Base-by-base conservation (phyloP, 2,329 filamentous ascomycete species). In the Thielaviopsis musarum region DNA sequence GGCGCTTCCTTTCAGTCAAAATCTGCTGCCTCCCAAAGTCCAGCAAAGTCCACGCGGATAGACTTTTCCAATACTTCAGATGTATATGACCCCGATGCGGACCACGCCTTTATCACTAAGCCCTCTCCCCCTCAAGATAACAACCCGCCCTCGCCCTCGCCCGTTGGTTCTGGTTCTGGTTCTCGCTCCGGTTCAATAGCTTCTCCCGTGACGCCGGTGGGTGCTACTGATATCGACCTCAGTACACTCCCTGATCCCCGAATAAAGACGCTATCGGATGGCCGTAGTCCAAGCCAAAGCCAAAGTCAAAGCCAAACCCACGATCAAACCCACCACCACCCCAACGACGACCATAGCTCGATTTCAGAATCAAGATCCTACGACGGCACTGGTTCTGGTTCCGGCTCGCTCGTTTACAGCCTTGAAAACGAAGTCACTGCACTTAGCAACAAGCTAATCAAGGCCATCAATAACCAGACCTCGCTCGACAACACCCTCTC, bases 401-500 rank as follows among this genome's bases (percentile, higher is more conserved):
- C 45, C 17, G 45, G n/a, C 17, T 49, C 45, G n/a, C 45, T 49
- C 17, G 45, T 49, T 49, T 49, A 49, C 45, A 49, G 45, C n/a
- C 72, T 83, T 22, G 77, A 77, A 64, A 75, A 80, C 61, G 93
- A 97, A 71, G 88, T 98, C 28, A 88, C 91, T 7, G 83, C 88
- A 6, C 76, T 98, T 34, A 97, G 90, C 72, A 91, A 90, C 55
- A 98, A 98, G 71, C 82, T 98, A 63, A 91, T 98, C 66, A 91
- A 93, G 68, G 91, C 93, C 52, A 96, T 98, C 72, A 98, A 98
- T 69, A 87, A 95, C 70, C 91, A 96, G 71, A 96, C 91, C 7
- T 84, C 81, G 22, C 79, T 98, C 52, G 93, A 97, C 70, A 93
- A 98, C 70, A 87, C 83, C 12, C 76, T 98, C 19, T 85, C 88